Conservation (phyloP, 768 basidiomycete genomes). For the Megacollybia marginata region DNA sequence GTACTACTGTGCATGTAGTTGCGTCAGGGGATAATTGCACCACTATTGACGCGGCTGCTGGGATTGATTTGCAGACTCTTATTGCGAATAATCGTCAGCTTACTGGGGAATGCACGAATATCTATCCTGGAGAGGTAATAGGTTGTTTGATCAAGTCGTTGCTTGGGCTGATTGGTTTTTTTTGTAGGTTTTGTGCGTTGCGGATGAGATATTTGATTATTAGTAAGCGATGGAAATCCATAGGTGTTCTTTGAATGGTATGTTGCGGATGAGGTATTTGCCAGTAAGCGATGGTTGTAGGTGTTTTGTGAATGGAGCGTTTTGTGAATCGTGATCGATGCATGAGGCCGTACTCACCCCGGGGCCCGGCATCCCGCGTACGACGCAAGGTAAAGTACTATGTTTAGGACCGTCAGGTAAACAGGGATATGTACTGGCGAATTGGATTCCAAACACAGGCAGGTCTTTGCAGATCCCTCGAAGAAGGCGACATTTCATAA, state of each 20-base stretch:
- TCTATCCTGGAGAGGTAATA: constrained; percentile 58
- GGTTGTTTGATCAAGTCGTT: not conserved
- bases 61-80: constrained; percentile 38
- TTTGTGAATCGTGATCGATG: too few species aligned
- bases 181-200: not conserved
- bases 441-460: too few species aligned
- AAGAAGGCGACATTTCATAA: too few species aligned
- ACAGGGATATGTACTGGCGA: too few species aligned
- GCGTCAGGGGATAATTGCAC: constrained; percentile 43
- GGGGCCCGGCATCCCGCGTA: too few species aligned
- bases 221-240: not conserved
- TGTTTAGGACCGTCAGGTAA: too few species aligned
- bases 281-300: not conserved
- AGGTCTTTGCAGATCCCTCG: too few species aligned
- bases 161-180: not conserved
- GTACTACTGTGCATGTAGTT: constrained; percentile 41
- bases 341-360: too few species aligned
- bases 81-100: constrained; percentile 62
- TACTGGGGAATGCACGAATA: constrained; percentile 40
- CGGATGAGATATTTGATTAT: not conserved
- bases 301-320: too few species aligned
- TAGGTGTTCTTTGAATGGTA: too few species aligned
- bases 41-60: constrained; percentile 29
- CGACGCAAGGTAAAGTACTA: too few species aligned
- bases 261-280: not conserved